These are phyloP conservation scores for Musa balbisiana DNA, from an alignment of 202 grass and related monocot genomes.

Conservation along the genomic window DNA sequence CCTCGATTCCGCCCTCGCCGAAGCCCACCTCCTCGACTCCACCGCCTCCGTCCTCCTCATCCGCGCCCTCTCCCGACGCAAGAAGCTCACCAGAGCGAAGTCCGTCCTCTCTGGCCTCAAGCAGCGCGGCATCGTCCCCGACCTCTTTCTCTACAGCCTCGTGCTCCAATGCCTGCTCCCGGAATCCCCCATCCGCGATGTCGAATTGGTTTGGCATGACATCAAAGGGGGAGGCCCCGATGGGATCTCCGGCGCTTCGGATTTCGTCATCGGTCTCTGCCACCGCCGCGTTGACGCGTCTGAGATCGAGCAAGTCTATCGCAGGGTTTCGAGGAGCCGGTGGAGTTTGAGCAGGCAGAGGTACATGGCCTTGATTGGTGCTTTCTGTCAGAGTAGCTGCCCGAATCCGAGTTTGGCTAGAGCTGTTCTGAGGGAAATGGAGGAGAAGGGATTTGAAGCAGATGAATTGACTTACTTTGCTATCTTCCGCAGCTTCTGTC, in stretches of 20 bases:
- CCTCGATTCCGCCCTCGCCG: background rate
- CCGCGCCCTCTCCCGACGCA: background rate
- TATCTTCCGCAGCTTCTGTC: conserved; percentile 16
- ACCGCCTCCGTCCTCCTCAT: conserved; percentile 14
- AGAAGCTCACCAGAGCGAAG: conserved; percentile 6
- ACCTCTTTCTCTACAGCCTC: conserved; percentile 19
- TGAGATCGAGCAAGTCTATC: conserved; percentile 8
- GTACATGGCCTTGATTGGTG: conserved; percentile 12
- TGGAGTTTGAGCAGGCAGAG: background rate
- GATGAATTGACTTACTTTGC: conserved; percentile 15
- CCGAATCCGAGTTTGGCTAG: conserved; percentile 13
- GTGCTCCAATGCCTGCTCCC: conserved; percentile 21
- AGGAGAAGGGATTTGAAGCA: conserved; percentile 21
- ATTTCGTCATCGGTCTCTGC: conserved; percentile 15
- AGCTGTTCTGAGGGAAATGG: conserved; percentile 14
- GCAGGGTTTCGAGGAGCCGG: background rate
- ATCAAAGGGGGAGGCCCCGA: background rate
- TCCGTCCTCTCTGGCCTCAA: background rate
- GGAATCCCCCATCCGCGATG: background rate
- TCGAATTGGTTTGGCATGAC: conserved; percentile 19
- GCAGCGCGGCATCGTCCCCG: background rate
- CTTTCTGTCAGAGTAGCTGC: background rate
- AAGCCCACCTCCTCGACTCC: conserved; percentile 3
- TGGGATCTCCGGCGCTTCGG: background rate
- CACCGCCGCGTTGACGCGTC: background rate